Conservation (phyloP, 1,284 basidiomycete genomes). For the Phenoliferia sp. region DNA sequence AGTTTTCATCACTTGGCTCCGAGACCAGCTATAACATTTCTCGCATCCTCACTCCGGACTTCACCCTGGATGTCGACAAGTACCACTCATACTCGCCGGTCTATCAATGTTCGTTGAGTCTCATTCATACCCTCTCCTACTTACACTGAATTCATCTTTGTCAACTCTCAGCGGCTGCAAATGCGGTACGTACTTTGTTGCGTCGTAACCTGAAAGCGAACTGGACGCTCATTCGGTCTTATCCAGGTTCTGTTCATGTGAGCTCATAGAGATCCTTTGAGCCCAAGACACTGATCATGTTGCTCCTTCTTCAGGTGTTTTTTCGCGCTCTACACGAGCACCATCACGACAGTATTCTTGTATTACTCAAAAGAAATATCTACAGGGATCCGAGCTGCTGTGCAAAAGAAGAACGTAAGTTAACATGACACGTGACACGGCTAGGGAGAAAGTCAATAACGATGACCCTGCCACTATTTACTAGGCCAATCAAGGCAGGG, state of each 20-base stretch:
- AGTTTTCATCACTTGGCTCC: not conserved
- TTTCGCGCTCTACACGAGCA: not conserved
- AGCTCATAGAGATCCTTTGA: not conserved
- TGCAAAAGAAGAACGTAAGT: not conserved
- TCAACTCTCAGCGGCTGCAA: not conserved
- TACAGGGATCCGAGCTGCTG: not conserved
- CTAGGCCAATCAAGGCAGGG: not conserved
- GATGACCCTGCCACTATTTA: not conserved
- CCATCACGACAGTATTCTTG: not conserved
- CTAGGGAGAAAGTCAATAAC: not conserved
- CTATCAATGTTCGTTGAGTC: not conserved
- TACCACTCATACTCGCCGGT: not conserved
- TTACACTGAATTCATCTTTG: not conserved
- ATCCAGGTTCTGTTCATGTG: not conserved
- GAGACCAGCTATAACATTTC: not conserved
- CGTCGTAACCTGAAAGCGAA: not conserved
- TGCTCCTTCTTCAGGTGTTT: not conserved
- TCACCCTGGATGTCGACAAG: not conserved
- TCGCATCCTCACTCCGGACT: not conserved
- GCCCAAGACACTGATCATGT: not conserved
- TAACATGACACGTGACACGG: not conserved
- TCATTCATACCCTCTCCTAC: not conserved
- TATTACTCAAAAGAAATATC: not conserved
- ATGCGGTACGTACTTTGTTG: not conserved
- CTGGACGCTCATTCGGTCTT: not conserved